These are phyloP conservation scores for Vaucheria bursata DNA, from an alignment of 352 stramenopile genomes.

Conservation along the genomic window DNA sequence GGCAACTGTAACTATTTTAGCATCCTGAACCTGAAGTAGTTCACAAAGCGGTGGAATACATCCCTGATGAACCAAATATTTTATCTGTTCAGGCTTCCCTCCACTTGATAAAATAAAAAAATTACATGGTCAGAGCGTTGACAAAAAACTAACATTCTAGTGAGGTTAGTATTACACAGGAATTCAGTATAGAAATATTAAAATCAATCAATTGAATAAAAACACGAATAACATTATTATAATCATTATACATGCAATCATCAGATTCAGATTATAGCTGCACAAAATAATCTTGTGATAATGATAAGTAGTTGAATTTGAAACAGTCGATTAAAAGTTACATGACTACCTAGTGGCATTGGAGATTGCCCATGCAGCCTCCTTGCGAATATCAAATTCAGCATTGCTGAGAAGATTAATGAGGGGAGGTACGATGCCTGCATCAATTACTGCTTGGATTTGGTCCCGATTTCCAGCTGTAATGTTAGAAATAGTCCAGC, in stretches of 20 bases:
- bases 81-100: constrained; percentile 81
- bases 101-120: too few species aligned
- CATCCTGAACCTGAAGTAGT: constrained; percentile 86
- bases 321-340: constrained; percentile 54
- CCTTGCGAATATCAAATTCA: constrained; percentile 95
- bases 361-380: constrained; percentile 92
- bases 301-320: background rate
- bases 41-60: constrained; percentile 95
- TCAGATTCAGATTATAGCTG: background rate
- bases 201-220: background rate
- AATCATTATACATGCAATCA: background rate
- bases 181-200: background rate
- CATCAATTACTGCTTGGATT: constrained; percentile 95
- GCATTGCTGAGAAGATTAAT: constrained; percentile 90
- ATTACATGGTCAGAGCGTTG: too few species aligned
- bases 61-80: constrained; percentile 86
- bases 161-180: background rate
- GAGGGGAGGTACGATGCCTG: constrained; percentile 90
- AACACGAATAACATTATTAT: background rate
- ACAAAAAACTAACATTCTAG: background rate
- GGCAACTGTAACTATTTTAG: constrained; percentile 95
- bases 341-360: constrained; percentile 73
- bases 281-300: background rate
- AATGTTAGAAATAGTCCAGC: constrained; percentile 99
- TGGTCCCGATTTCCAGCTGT: constrained; percentile 96